phyloP scores from a whole-genome alignment of 139 green algal species.

The Volvox africanus region DNA sequence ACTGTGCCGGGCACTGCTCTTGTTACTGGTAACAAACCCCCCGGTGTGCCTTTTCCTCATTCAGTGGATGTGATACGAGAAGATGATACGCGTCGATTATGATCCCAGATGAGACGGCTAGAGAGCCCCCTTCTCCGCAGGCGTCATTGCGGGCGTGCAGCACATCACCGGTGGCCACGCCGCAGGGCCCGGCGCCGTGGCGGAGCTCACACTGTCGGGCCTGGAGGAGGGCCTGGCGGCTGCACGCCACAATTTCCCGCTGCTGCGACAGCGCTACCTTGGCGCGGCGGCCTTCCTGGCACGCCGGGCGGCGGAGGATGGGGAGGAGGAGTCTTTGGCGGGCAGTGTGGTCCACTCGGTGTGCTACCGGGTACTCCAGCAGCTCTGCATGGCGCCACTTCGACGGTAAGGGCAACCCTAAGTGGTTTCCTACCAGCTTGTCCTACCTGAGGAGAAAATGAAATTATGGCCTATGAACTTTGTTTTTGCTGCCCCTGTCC shows the following conservation, averaged over 20 bases:
- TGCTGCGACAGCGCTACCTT: conserved; percentile 58
- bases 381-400: conserved; percentile 50
- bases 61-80: too few species aligned
- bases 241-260: neutral
- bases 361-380: conserved; percentile 47
- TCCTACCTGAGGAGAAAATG: too few species aligned
- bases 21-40: too few species aligned
- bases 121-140: neutral
- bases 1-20: too few species aligned
- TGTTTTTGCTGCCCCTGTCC: too few species aligned
- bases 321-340: conserved; percentile 36
- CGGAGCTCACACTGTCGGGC: neutral
- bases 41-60: too few species aligned
- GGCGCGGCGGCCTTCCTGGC: conserved; percentile 64
- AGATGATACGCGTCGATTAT: too few species aligned
- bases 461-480: too few species aligned
- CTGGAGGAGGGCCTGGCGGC: conserved; percentile 38
- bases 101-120: too few species aligned
- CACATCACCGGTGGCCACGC: neutral
- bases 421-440: too few species aligned
- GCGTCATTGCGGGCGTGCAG: conserved; percentile 26
- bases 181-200: neutral
- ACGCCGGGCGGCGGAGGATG: conserved; percentile 41
- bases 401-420: conserved; percentile 4
- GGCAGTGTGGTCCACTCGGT: conserved; percentile 6